A percentile compares a stretch with the other conserved stretches of the same genome.
These are phyloP conservation scores for Cantharellus anzutake DNA, from an alignment of 768 basidiomycete genomes.

Conservation along the genomic window DNA sequence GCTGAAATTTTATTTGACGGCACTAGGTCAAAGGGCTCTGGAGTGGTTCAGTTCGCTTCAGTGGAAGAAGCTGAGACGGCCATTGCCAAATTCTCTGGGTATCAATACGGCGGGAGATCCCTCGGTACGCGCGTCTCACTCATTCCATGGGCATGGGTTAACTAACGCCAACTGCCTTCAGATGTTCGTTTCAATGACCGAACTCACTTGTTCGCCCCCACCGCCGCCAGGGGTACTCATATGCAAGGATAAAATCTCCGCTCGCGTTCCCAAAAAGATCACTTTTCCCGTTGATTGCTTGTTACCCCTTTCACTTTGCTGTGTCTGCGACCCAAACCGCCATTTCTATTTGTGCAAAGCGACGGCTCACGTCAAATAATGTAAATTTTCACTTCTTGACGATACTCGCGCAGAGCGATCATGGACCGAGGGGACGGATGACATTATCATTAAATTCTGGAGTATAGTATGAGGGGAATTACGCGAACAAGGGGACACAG, in stretches of 20 bases:
- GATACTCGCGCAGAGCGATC: no score
- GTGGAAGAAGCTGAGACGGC: conserved; percentile 84
- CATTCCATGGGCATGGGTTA: neutral
- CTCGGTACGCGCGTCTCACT: conserved; percentile 32
- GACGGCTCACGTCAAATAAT: no score
- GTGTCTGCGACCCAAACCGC: no score
- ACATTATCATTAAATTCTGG: no score
- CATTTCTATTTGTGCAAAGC: no score
- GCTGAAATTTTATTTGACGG: conserved; percentile 93
- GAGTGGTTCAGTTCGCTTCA: conserved; percentile 87
- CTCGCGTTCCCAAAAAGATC: no score
- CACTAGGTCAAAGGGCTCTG: conserved; percentile 81
- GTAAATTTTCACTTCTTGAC: no score
- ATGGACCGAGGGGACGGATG: no score
- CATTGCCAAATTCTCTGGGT: conserved; percentile 89
- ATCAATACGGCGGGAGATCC: conserved; percentile 87
- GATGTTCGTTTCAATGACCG: conserved; percentile 92
- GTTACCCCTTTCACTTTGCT: no score
- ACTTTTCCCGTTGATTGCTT: no score
- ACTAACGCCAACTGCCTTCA: conserved; percentile 13
- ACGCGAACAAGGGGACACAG: no score
- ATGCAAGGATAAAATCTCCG: neutral
- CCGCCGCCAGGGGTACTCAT: conserved; percentile 55
- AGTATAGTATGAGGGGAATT: no score
- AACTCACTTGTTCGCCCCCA: conserved; percentile 84